Evolutionary conservation across 805 yeast genomes (phyloP).

Genomic region (Kodamaea fukazawae): DNA sequence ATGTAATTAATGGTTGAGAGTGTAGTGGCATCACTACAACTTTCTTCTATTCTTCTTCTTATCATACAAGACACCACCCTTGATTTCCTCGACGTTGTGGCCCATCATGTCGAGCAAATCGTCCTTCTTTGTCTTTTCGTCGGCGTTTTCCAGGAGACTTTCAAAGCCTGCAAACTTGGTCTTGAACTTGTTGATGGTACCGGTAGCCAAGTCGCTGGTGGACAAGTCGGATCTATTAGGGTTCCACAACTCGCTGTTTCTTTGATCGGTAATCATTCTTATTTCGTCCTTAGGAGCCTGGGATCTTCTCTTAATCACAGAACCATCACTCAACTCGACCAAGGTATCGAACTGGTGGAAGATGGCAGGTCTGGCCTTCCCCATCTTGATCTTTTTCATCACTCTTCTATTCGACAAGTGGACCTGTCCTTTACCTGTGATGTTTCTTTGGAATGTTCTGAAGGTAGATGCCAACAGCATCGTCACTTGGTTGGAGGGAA

Average conservation of each 20-base stretch:
- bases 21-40: conserved; percentile 1
- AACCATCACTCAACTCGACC: conserved; percentile 93
- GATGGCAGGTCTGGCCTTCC: conserved; percentile 91
- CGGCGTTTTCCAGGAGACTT: conserved; percentile 26
- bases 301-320: conserved; percentile 78
- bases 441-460: conserved; percentile 10
- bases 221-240: conserved; percentile 76
- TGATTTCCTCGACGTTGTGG: conserved; percentile 50
- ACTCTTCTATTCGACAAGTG: conserved; percentile 54
- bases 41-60: conserved; percentile 46
- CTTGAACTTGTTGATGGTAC: conserved; percentile 73
- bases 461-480: background rate
- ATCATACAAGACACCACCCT: conserved; percentile 52
- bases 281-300: conserved; percentile 87
- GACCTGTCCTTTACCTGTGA: conserved; percentile 35
- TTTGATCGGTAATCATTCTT: conserved; percentile 83
- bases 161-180: conserved; percentile 56
- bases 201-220: conserved; percentile 75
- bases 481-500: background rate
- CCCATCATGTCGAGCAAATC: conserved; percentile 62
- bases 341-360: conserved; percentile 84
- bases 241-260: conserved; percentile 87
- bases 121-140: conserved; percentile 26
- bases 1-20: no score
- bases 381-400: conserved; percentile 63